Evolutionary conservation across 352 stramenopile species (phyloP).

Genomic region (Phytophthora boehmeriae): DNA sequence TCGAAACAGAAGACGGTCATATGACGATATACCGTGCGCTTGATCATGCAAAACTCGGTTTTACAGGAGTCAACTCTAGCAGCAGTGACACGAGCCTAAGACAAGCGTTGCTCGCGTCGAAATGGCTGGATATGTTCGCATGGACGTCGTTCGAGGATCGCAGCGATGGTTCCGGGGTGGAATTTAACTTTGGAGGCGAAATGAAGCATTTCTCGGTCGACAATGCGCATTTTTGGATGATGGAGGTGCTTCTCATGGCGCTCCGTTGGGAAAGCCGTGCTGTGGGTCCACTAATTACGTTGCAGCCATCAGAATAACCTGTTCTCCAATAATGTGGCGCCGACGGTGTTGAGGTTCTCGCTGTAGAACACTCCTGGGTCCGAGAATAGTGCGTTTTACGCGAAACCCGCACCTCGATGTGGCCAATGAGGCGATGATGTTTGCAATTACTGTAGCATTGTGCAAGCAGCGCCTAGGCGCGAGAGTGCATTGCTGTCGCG

Average conservation of each 20-base stretch:
- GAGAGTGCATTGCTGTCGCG: too few species aligned
- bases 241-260: slow-evolving; percentile 41
- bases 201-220: slow-evolving; percentile 38
- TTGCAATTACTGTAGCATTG: too few species aligned
- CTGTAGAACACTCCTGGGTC: too few species aligned
- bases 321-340: too few species aligned
- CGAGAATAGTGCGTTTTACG: too few species aligned
- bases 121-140: slow-evolving; percentile 42
- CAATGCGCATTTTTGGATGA: slow-evolving; percentile 40
- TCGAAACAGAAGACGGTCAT: slow-evolving; percentile 38
- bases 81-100: not conserved
- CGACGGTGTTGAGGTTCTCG: too few species aligned
- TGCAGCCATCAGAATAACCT: slow-evolving; percentile 19
- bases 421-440: too few species aligned
- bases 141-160: slow-evolving; percentile 34
- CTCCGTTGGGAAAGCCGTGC: slow-evolving; percentile 37
- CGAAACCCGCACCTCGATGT: too few species aligned
- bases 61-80: slow-evolving; percentile 12
- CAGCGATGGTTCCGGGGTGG: slow-evolving; percentile 19
- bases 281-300: slow-evolving; percentile 27
- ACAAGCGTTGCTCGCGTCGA: not conserved
- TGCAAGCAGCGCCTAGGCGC: too few species aligned
- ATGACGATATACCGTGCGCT: slow-evolving; percentile 47
- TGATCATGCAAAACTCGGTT: slow-evolving; percentile 32
- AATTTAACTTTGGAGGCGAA: slow-evolving; percentile 36